These are phyloP conservation scores for Calonectria pteridis DNA, from an alignment of 2,329 filamentous ascomycete species.

Conservation along the genomic window DNA sequence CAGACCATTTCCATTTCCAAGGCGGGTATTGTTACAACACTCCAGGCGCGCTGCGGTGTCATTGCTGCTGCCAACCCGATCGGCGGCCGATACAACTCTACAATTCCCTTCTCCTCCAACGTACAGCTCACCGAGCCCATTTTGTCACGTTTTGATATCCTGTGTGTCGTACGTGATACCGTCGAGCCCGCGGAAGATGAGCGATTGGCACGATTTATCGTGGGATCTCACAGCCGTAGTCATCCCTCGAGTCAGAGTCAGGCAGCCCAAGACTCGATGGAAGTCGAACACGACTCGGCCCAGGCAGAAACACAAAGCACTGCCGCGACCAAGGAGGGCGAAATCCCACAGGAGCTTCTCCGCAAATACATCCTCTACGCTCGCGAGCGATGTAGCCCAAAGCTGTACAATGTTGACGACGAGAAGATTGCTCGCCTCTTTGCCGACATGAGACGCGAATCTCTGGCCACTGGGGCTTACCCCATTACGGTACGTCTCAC, in stretches of 20 bases:
- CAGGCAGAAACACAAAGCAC: slow-evolving; percentile 51
- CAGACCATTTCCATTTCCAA: slow-evolving; percentile 99
- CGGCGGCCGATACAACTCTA: slow-evolving; percentile 95
- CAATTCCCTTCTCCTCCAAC: slow-evolving; percentile 94
- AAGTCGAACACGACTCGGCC: slow-evolving; percentile 70
- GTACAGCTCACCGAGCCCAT: slow-evolving; percentile 98
- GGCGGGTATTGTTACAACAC: slow-evolving; percentile 95
- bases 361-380: slow-evolving; percentile 98
- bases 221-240: slow-evolving; percentile 91
- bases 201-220: slow-evolving; percentile 92
- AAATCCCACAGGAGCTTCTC: slow-evolving; percentile 90
- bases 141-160: slow-evolving; percentile 95
- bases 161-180: slow-evolving; percentile 95
- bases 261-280: slow-evolving; percentile 66
- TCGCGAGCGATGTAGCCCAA: slow-evolving; percentile 87
- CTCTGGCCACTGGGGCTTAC: slow-evolving; percentile 92
- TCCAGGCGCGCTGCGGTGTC: slow-evolving; percentile 95
- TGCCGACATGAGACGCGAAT: slow-evolving; percentile 95
- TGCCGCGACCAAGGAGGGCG: slow-evolving; percentile 61
- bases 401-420: slow-evolving; percentile 97
- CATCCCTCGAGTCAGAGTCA: slow-evolving; percentile 76
- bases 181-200: slow-evolving; percentile 95
- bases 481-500: slow-evolving; percentile 89
- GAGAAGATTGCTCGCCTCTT: slow-evolving; percentile 96
- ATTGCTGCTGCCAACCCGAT: slow-evolving; percentile 97